Evolutionary conservation across 179 eudicot species (phyloP), one percentile per base, ranked within the genome.

Genomic region (Beta lomatogona): DNA sequence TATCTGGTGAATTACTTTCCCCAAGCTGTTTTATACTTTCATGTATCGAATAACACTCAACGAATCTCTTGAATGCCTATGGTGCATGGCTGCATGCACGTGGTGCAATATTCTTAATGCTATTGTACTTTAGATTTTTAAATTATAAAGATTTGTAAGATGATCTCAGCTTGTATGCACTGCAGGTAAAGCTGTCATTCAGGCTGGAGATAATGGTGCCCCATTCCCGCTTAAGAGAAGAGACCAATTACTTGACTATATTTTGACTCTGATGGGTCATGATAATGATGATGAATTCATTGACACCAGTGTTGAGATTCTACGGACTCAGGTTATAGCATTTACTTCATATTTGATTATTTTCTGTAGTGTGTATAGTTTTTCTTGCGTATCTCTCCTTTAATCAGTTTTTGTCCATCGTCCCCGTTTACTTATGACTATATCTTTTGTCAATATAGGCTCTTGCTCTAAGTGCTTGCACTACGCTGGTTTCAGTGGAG

Each of bases 401-500:
- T 44, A 5, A 5, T 19, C 28, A n/a, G 22, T 25, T 76, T 76
- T 44, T 31, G 16, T 25, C 28, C 22, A 41, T 14, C 22, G 55
- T 28, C 54, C 28, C 69, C 53, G 6, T 54, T 22, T 19, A 53
- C 74, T 55, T 4, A 63, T 28, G 25, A 16, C 78, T 31, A 48
- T 67, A 78, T 71, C 46, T 68, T 72, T 5, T 77, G 70, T 60
- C 68, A 44, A 71, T 87, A 75, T 85, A 96, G 99, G 93, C 94
- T 85, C 97, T 96, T 87, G 99, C 99, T 84, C 83, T 96, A 82
- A 92, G 95, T 90, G 99, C 99, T 79, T 96, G 99, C 88, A 94
- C 98, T 70, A 96, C 99, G 75, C 87, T 96, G 86, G 99, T 96
- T 72, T 96, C 99, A 71, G 99, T 96, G 83, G 99, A 96, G 90